Conservation (phyloP, 805 yeast genomes). For the Groenewaldozyma salmanticensis region DNA sequence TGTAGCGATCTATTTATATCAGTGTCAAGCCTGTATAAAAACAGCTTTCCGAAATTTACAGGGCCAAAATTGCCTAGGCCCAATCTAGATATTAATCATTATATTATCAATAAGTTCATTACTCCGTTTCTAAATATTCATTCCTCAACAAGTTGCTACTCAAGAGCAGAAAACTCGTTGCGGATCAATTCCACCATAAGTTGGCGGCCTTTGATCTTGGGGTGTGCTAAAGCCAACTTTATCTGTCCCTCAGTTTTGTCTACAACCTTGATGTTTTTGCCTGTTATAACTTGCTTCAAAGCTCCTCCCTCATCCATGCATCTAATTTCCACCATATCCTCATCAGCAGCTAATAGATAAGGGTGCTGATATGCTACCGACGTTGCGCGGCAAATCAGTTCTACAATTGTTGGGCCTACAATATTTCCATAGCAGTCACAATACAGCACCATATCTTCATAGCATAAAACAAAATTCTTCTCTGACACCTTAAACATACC, state of each 20-base stretch:
- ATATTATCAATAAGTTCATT: no score
- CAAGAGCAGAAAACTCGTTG: conserved; percentile 25
- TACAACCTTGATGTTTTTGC: conserved; percentile 49
- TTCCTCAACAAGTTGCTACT: no score
- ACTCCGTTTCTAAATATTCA: no score
- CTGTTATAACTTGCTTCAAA: conserved; percentile 56
- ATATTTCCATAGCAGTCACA: conserved; percentile 40
- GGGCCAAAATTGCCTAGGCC: no score
- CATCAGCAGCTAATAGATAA: conserved; percentile 45
- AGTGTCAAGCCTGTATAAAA: no score
- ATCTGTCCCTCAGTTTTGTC: conserved; percentile 32
- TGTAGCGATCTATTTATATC: no score
- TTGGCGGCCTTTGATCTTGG: conserved; percentile 52
- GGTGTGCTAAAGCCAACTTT: conserved; percentile 51
- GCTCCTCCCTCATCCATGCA: conserved; percentile 36
- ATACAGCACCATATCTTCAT: conserved; percentile 60
- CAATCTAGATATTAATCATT: no score
- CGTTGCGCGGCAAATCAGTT: conserved; percentile 29
- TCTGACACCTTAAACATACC: conserved; percentile 55
- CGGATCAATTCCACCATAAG: conserved; percentile 36
- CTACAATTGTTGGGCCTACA: conserved; percentile 33
- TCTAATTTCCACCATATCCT: conserved; percentile 64
- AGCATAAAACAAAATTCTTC: conserved; percentile 48
- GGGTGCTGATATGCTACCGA: conserved; percentile 36
- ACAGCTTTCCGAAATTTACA: no score